phyloP scores from a whole-genome alignment of 2,329 filamentous ascomycete species.

The Pyrenophora teres region DNA sequence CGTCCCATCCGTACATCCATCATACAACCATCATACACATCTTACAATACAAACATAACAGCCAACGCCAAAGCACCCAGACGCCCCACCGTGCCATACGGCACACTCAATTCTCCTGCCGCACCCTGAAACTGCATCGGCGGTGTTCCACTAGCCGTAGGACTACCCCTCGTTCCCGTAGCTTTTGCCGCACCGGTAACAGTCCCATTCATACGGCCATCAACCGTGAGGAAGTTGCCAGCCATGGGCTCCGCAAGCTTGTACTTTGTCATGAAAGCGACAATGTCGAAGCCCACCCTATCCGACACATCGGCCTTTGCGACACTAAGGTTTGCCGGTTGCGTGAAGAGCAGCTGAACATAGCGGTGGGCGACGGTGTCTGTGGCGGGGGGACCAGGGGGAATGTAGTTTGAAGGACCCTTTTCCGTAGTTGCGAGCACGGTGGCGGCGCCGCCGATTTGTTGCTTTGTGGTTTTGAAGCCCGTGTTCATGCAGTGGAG shows the following conservation, averaged over 20 bases:
- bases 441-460: slow-evolving; percentile 22
- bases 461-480: slow-evolving; percentile 41
- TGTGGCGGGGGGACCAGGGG: slow-evolving; percentile 40
- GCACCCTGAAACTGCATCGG: slow-evolving; percentile 29
- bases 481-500: slow-evolving; percentile 43
- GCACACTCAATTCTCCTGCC: slow-evolving; percentile 16
- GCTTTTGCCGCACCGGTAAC: slow-evolving; percentile 7
- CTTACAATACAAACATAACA: slow-evolving; percentile 15
- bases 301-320: slow-evolving; percentile 22
- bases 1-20: too few species aligned
- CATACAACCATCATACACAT: neutral
- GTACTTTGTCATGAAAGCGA: slow-evolving; percentile 32
- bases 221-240: slow-evolving; percentile 44
- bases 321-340: slow-evolving; percentile 33
- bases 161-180: slow-evolving; percentile 23
- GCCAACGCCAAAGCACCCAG: slow-evolving; percentile 23
- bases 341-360: slow-evolving; percentile 41
- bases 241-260: slow-evolving; percentile 35
- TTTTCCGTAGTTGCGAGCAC: slow-evolving; percentile 35
- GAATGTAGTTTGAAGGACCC: slow-evolving; percentile 40
- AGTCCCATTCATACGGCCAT: slow-evolving; percentile 28
- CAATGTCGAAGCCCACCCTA: slow-evolving; percentile 38
- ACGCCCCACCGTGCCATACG: slow-evolving; percentile 16
- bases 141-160: slow-evolving; percentile 1
- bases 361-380: slow-evolving; percentile 44